Evolutionary conservation across 169 alveolate genomes (phyloP).

Genomic region (Cyclospora cayetanensis): DNA sequence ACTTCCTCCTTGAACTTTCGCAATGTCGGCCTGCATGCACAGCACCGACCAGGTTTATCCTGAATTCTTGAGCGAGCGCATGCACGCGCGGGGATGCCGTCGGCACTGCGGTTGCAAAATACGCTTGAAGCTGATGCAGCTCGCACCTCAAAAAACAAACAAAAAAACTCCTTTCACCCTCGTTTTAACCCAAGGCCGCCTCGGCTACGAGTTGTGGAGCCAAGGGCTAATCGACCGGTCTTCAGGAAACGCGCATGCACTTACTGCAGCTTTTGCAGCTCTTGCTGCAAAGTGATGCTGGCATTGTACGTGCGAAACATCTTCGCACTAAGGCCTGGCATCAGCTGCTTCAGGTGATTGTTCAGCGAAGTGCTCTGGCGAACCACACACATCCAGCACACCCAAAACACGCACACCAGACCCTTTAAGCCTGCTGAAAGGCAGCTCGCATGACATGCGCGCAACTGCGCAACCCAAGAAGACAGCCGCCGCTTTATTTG

Average conservation of each 20-base stretch:
- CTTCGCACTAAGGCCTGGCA: conserved; percentile 99
- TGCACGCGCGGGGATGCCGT: too few relatives aligned
- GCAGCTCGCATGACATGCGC: neutral
- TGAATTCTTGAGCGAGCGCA: too few relatives aligned
- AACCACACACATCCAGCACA: neutral
- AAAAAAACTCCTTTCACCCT: too few relatives aligned
- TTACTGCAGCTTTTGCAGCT: conserved; percentile 82
- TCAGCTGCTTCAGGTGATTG: conserved; percentile 95
- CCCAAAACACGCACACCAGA: neutral
- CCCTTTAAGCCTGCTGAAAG: neutral
- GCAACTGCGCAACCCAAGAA: neutral
- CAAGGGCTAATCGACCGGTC: too few relatives aligned
- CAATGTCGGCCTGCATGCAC: neutral
- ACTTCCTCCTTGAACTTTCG: neutral
- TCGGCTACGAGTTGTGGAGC: too few relatives aligned
- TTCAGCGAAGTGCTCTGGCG: conserved; percentile 87
- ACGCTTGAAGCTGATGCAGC: too few relatives aligned
- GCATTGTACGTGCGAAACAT: conserved; percentile 99
- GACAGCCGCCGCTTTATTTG: neutral
- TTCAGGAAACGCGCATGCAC: too few relatives aligned
- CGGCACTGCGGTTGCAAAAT: too few relatives aligned
- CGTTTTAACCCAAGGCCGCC: too few relatives aligned
- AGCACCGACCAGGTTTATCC: too few relatives aligned
- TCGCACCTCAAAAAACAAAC: too few relatives aligned
- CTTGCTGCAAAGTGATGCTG: conserved; percentile 94